Base-by-base conservation (phyloP, 2,329 filamentous ascomycete genomes). In the Nemania bipapillata region DNA sequence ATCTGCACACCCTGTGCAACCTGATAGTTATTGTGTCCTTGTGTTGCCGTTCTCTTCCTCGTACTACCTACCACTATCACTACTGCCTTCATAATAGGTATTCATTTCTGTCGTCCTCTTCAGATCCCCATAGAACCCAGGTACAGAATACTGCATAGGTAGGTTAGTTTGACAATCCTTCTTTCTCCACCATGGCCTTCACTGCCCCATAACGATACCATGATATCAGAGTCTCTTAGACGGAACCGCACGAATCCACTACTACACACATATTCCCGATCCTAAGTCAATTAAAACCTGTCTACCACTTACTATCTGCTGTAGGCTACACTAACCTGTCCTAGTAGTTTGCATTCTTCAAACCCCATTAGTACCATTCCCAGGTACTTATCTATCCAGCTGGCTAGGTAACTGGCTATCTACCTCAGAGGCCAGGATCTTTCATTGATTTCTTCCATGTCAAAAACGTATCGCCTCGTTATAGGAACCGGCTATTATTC, bases 1-100 rank as follows among this genome's bases (percentile, higher is more conserved):
- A 0, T 98, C 95, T 78, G 94, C 99, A 6, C 90, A 97, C 72
- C 87, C 99, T n/a, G n/a, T n/a, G n/a, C n/a, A n/a, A n/a, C n/a
- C n/a, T n/a, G n/a, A n/a, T n/a, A n/a, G n/a, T n/a, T n/a, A n/a
- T n/a, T n/a, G n/a, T n/a, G n/a, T n/a, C n/a, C 2, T 8, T 37
- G n/a, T n/a, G 35, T 37, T 37, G 35, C 35, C 35, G 15, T 37
- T 37, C 9, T 37, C 15, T 37, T 37, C 15, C 35, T 37, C 35
- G 15, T 12, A 8, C 35, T 37, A 17, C 37, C 37, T 17, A 17
- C 37, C 37, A 40, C 37, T 15, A 40, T 40, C n/a, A 2, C 15
- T 42, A 15, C 8, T 12, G 11, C 37, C 5, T 15, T 40, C 37
- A 12, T 42, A 17, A 12, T 17, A 17, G 15, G n/a, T 42, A 42